Percentiles rank a stretch among this genome's conserved stretches.
phyloP scores from a whole-genome alignment of 129 eudicot genomes.

The Logfia minima region DNA sequence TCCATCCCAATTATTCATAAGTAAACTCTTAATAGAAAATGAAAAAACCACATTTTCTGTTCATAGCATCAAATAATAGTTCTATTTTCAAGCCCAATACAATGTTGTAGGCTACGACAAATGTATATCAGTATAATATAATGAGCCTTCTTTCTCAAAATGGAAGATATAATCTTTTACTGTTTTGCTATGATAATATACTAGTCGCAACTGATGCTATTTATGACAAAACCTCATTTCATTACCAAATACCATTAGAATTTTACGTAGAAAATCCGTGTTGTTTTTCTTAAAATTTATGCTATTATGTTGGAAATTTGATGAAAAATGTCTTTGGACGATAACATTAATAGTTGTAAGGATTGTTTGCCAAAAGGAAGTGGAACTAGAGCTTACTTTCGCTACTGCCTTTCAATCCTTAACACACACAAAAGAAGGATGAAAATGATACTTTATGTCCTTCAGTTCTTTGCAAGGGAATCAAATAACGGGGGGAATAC shows the following conservation, averaged over 20 bases:
- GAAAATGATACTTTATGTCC: background rate
- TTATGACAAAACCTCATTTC: background rate
- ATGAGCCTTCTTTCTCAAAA: constrained; percentile 12
- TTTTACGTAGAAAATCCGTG: background rate
- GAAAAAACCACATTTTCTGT: background rate
- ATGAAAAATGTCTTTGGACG: background rate
- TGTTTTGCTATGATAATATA: constrained; percentile 18
- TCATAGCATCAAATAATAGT: too few species aligned
- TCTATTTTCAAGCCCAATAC: too few species aligned
- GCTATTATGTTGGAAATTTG: background rate
- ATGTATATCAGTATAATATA: background rate
- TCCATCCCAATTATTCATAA: too few species aligned
- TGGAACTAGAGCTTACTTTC: background rate
- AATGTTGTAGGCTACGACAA: too few species aligned
- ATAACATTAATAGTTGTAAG: background rate
- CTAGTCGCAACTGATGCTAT: background rate
- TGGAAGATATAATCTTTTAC: background rate
- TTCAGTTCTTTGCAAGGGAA: constrained; percentile 78
- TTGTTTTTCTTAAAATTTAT: background rate
- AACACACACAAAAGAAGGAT: background rate
- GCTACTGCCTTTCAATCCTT: background rate
- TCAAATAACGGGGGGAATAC: constrained; percentile 79
- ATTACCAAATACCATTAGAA: background rate
- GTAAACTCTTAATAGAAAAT: background rate
- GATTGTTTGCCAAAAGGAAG: constrained; percentile 1